phyloP scores from a whole-genome alignment of 2,329 filamentous ascomycete genomes.

The Fusarium secorum region DNA sequence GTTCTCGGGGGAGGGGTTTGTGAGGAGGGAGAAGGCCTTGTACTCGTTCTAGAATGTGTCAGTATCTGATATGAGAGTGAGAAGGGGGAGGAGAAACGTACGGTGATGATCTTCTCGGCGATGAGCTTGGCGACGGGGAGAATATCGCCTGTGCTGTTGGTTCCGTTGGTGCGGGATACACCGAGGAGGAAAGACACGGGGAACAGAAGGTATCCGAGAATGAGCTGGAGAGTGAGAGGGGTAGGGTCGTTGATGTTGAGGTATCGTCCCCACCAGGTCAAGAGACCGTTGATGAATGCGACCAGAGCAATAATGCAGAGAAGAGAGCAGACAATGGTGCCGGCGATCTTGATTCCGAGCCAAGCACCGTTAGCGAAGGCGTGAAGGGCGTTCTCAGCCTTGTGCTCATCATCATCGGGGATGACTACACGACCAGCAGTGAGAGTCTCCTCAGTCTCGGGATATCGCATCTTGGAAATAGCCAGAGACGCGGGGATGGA shows the following conservation, averaged over 20 bases:
- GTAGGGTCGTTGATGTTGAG: conserved; percentile 72
- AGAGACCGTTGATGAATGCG: conserved; percentile 75
- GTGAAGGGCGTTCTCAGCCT: conserved; percentile 81
- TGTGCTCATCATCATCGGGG: conserved; percentile 79
- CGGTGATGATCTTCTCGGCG: conserved; percentile 81
- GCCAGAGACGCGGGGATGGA: conserved; percentile 91
- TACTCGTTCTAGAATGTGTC: conserved; percentile 71
- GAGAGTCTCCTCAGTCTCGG: conserved; percentile 85
- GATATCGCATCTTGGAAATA: conserved; percentile 88
- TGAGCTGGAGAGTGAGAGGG: conserved; percentile 74
- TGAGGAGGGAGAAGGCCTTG: conserved; percentile 70
- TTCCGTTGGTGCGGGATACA: conserved; percentile 60
- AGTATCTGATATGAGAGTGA: neutral
- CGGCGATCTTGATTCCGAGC: conserved; percentile 86
- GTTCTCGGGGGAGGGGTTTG: conserved; percentile 59
- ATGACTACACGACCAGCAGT: conserved; percentile 84
- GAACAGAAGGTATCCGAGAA: conserved; percentile 80
- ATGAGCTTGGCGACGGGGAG: conserved; percentile 80
- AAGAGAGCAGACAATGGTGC: conserved; percentile 81
- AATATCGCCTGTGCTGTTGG: conserved; percentile 57
- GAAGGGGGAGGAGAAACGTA: conserved; percentile 45
- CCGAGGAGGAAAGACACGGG: conserved; percentile 83
- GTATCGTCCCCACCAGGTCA: conserved; percentile 86
- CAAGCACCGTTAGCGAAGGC: conserved; percentile 86
- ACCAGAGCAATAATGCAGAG: conserved; percentile 84